A percentile compares a stretch with the other conserved stretches of the same genome.
These are phyloP conservation scores for Neurospora sp. DNA, from an alignment of 495 filamentous ascomycete genomes.

Conservation along the genomic window DNA sequence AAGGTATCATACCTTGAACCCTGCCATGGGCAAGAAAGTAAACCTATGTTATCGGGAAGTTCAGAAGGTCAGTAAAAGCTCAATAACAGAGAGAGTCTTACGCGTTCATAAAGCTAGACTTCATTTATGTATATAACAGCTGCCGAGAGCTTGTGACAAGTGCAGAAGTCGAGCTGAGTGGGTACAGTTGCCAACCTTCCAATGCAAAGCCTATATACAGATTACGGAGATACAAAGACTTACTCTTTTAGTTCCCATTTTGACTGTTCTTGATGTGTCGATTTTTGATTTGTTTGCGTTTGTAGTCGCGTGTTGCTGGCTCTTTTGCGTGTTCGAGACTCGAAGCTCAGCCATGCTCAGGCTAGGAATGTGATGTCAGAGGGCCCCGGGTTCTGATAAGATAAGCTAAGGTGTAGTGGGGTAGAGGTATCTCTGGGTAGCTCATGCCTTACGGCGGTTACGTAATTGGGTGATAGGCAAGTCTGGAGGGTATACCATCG, in stretches of 20 bases:
- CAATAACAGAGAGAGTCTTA: neutral
- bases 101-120: no score
- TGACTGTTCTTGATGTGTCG: neutral
- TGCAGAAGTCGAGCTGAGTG: neutral
- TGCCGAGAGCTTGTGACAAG: neutral
- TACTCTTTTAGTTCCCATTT: neutral
- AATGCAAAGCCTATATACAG: neutral
- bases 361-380: neutral
- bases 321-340: neutral
- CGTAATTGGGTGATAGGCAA: neutral
- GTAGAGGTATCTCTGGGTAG: neutral
- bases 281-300: neutral
- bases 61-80: neutral
- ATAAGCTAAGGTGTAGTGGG: neutral
- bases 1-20: constrained; percentile 37
- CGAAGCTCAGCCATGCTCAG: neutral
- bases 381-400: neutral
- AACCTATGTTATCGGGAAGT: constrained; percentile 20
- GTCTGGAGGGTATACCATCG: neutral
- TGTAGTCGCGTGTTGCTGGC: neutral
- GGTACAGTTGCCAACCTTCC: no score
- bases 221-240: neutral
- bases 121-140: neutral
- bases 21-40: constrained; percentile 45
- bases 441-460: neutral